Evolutionary conservation across 768 basidiomycete genomes (phyloP).

Genomic region (Amanita rimosa): DNA sequence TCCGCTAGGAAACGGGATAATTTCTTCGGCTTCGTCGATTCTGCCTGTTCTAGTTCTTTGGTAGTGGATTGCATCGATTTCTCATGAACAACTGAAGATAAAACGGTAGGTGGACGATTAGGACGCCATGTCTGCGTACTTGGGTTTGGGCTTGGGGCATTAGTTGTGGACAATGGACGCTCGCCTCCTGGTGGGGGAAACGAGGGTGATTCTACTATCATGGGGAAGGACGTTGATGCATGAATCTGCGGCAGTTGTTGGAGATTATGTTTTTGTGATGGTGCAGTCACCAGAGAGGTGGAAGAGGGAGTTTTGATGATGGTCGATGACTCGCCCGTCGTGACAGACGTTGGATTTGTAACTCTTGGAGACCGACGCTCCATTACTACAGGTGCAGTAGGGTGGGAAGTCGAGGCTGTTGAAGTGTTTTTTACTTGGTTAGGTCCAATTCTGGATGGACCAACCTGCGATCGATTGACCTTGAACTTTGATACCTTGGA

Average conservation of each 20-base stretch:
- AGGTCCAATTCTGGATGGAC: conserved; percentile 10
- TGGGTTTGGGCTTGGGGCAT: not conserved
- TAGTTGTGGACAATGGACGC: no score
- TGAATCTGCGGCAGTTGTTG: not conserved
- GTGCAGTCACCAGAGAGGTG: conserved; percentile 10
- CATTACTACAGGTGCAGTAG: conserved; percentile 7
- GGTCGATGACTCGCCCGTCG: not conserved
- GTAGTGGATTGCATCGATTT: not conserved
- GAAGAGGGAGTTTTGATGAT: conserved; percentile 22
- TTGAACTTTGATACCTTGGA: conserved; percentile 41
- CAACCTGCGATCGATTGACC: conserved; percentile 23
- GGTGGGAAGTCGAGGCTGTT: not conserved
- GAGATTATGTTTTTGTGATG: not conserved
- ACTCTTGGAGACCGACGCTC: conserved; percentile 7
- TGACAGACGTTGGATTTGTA: not conserved
- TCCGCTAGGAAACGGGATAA: conserved; percentile 19
- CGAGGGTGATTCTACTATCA: conserved; percentile 16
- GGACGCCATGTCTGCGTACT: conserved; percentile 11
- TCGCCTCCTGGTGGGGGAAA: conserved; percentile 17
- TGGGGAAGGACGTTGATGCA: conserved; percentile 8
- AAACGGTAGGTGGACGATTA: conserved; percentile 17
- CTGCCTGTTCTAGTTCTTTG: not conserved
- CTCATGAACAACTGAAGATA: conserved; percentile 18
- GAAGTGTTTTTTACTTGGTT: not conserved
- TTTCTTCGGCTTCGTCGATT: conserved; percentile 4